A percentile compares a stretch with the other conserved stretches of the same genome.
Conservation (phyloP, 1,139 yeast genomes). For the Suzukiozyma palmioleophila region DNA sequence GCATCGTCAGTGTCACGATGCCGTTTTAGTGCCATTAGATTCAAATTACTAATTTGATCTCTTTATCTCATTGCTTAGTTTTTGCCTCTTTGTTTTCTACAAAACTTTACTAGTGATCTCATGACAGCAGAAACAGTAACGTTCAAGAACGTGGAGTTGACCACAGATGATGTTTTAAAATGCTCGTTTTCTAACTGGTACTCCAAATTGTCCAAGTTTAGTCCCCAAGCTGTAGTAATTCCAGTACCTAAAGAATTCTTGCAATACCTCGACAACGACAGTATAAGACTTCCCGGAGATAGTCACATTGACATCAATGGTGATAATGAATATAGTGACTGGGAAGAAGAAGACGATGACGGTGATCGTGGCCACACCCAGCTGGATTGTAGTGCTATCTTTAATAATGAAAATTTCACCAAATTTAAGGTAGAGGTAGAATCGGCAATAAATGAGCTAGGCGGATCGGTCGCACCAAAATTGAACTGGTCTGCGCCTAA, state of each 20-base stretch:
- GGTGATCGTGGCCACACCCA: slow-evolving; percentile 11
- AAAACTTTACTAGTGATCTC: neutral
- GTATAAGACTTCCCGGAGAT: slow-evolving; percentile 61
- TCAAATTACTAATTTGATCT: too few species aligned
- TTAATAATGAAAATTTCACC: neutral
- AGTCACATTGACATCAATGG: slow-evolving; percentile 40
- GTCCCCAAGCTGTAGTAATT: slow-evolving; percentile 53
- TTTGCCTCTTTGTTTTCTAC: neutral
- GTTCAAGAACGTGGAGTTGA: slow-evolving; percentile 35
- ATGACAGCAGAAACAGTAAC: slow-evolving; percentile 14
- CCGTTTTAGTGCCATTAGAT: too few species aligned
- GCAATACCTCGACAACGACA: slow-evolving; percentile 70
- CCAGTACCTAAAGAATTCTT: slow-evolving; percentile 69
- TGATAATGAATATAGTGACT: slow-evolving; percentile 67
- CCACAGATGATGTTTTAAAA: slow-evolving; percentile 50
- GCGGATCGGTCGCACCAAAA: slow-evolving; percentile 74
- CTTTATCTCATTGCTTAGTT: too few species aligned
- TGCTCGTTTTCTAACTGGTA: slow-evolving; percentile 80
- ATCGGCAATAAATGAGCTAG: slow-evolving; percentile 33
- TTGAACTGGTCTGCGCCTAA: slow-evolving; percentile 96
- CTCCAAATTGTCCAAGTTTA: slow-evolving; percentile 42
- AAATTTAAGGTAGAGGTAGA: neutral
- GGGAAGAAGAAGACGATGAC: slow-evolving; percentile 51
- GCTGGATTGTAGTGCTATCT: neutral
- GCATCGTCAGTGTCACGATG: too few species aligned